Percentiles rank a stretch among this genome's conserved stretches.
Conservation (phyloP, 805 yeast species). For the Kluyveromyces wickerhamii region DNA sequence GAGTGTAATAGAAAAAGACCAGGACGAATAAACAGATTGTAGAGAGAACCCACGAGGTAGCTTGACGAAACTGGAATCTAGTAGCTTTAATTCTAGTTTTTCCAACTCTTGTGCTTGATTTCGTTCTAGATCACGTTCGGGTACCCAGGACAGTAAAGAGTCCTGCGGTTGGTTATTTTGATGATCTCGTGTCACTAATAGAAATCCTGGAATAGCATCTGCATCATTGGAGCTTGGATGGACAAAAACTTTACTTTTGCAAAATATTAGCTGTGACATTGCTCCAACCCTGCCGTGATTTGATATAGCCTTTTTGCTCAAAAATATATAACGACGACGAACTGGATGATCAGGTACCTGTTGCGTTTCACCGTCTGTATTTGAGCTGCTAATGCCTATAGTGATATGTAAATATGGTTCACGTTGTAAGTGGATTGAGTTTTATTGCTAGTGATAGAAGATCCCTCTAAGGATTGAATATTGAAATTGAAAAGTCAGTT, state of each 20-base stretch:
- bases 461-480: too few relatives aligned
- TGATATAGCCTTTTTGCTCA: too few relatives aligned
- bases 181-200: constrained; percentile 52
- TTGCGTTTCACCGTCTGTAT: too few relatives aligned
- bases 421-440: too few relatives aligned
- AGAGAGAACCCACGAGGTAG: constrained; percentile 8
- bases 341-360: too few relatives aligned
- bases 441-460: too few relatives aligned
- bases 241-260: constrained; percentile 66
- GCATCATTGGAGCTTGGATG: constrained; percentile 70
- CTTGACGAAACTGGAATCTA: constrained; percentile 38
- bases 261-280: constrained; percentile 27
- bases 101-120: constrained; percentile 14
- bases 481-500: too few relatives aligned
- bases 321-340: too few relatives aligned
- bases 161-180: constrained; percentile 33
- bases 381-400: too few relatives aligned
- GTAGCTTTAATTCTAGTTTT: constrained; percentile 30
- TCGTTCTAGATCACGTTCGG: constrained; percentile 13
- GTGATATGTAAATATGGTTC: too few relatives aligned
- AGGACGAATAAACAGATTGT: constrained; percentile 33
- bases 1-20: constrained; percentile 55
- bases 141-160: constrained; percentile 25
- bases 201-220: constrained; percentile 76
- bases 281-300: too few relatives aligned